Percentiles rank a stretch among this genome's conserved stretches.
phyloP scores from a whole-genome alignment of 2,329 filamentous ascomycete species.

The Laburnicola sp. region DNA sequence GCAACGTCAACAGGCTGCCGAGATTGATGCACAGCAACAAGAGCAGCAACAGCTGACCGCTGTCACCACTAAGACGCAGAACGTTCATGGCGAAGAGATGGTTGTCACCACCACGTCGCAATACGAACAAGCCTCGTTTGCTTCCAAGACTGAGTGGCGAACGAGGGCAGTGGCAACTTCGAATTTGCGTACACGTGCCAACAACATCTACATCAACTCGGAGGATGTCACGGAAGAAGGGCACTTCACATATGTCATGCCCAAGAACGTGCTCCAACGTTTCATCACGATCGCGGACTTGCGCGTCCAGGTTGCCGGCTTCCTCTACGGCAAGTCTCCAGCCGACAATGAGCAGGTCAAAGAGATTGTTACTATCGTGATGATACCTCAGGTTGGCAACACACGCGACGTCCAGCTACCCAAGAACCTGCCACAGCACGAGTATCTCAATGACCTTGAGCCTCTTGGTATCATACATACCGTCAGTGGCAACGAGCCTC shows the following conservation, averaged over 20 bases:
- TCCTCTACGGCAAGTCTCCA: constrained; percentile 89
- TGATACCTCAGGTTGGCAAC: constrained; percentile 95
- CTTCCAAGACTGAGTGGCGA: constrained; percentile 98
- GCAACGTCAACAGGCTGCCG: constrained; percentile 96
- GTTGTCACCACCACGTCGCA: constrained; percentile 97
- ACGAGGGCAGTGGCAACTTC: constrained; percentile 95
- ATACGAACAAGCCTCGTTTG: constrained; percentile 96
- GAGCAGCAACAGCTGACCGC: constrained; percentile 96
- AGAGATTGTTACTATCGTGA: constrained; percentile 93
- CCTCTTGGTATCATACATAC: constrained; percentile 95
- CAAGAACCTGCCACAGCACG: constrained; percentile 86
- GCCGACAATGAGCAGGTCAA: constrained; percentile 96
- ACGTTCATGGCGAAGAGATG: constrained; percentile 94
- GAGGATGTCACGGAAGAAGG: constrained; percentile 90
- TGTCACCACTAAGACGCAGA: constrained; percentile 97
- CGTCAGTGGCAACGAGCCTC: constrained; percentile 88
- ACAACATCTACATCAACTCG: constrained; percentile 98
- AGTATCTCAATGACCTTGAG: constrained; percentile 83
- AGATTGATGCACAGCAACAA: constrained; percentile 98
- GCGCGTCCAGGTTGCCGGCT: constrained; percentile 93
- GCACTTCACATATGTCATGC: constrained; percentile 93
- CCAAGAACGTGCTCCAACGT: constrained; percentile 96
- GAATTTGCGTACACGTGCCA: constrained; percentile 88
- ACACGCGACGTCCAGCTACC: constrained; percentile 90
- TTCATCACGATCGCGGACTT: constrained; percentile 98